Base-by-base conservation (phyloP, 2,329 filamentous ascomycete species). In the Aureobasidium sp. region DNA sequence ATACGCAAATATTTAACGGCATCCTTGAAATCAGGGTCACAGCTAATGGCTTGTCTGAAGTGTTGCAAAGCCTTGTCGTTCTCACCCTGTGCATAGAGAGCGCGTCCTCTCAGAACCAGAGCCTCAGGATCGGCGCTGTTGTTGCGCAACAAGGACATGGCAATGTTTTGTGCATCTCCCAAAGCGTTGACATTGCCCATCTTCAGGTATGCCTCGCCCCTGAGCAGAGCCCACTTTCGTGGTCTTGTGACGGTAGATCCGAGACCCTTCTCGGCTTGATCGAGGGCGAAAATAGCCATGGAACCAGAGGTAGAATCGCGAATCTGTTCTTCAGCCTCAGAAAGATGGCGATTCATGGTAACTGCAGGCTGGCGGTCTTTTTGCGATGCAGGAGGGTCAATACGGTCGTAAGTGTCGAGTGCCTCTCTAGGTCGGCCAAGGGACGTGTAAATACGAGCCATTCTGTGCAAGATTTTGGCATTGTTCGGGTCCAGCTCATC, bases 71-170 rank as follows among this genome's bases (percentile, higher is more conserved):
- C 93, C 80, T 97, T 96, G 2, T 95, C 90, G 70, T 96, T 96
- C 68, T 99, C 94, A 34, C 94, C 94, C 73, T 94, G 90, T 4
- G 87, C 87, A 70, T 97, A 97, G 55, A 96, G 82, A 17, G 91
- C 88, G 66, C 91, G 86, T 27, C 93, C 94, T 52, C 93, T 86
- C 57, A 99, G 84, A 6, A 97, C 90, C 66, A 99, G 79, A 1
- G 93, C 94, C 77, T 99, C 94, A 1, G 94, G 92, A 71, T 99
- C 94, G 72, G 93, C 88, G 73, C 82, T 91, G 78, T 97, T 97
- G 71, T 84, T 82, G 59, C 94, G 86, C 65, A 99, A 81, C 68
- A 99, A 77, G 2, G 84, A 84, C 85, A 97, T 96, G 69, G 91
- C 91, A 61, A 97, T 86, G 72, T 92, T 95, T 76, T 96, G 91